These are phyloP conservation scores for Ustilago sp. DNA, from an alignment of 1,284 basidiomycete genomes.

Conservation along the genomic window DNA sequence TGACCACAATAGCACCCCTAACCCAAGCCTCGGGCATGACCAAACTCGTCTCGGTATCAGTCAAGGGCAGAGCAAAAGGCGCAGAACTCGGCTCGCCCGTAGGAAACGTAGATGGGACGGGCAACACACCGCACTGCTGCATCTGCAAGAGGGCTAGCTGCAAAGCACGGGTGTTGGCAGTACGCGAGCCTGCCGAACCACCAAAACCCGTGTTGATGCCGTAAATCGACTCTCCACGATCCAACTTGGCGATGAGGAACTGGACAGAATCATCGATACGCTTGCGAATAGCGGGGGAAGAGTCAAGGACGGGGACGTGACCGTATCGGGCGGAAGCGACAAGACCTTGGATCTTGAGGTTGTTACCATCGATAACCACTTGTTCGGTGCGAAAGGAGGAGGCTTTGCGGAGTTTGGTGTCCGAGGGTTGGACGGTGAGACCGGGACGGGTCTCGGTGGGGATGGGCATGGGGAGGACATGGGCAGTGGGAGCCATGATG, in stretches of 20 bases:
- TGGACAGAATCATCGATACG: slow-evolving; percentile 60
- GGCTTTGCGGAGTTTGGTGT: slow-evolving; percentile 49
- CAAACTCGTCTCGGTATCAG: slow-evolving; percentile 44
- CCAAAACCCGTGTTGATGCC: slow-evolving; percentile 64
- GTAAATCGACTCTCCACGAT: slow-evolving; percentile 60
- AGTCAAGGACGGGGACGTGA: slow-evolving; percentile 54
- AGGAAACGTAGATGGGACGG: slow-evolving; percentile 52
- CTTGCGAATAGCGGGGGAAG: slow-evolving; percentile 41
- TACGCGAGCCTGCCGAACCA: slow-evolving; percentile 61
- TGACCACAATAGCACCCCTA: slow-evolving; percentile 85
- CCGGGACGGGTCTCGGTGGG: slow-evolving; percentile 18
- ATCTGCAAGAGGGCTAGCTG: slow-evolving; percentile 63
- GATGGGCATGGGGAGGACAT: slow-evolving; percentile 28
- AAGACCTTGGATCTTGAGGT: slow-evolving; percentile 54
- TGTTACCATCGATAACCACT: slow-evolving; percentile 55
- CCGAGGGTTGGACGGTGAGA: slow-evolving; percentile 37
- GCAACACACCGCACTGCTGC: slow-evolving; percentile 63
- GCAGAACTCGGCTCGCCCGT: slow-evolving; percentile 52
- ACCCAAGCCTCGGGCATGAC: slow-evolving; percentile 82
- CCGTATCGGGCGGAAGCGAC: slow-evolving; percentile 57
- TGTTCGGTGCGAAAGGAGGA: slow-evolving; percentile 47
- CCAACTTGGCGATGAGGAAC: slow-evolving; percentile 52
- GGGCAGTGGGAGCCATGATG: slow-evolving; percentile 42
- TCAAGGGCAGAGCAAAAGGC: slow-evolving; percentile 47
- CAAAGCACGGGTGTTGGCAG: slow-evolving; percentile 56